These are phyloP conservation scores for Xylaria arbuscula DNA, from an alignment of 2,329 filamentous ascomycete genomes.

Conservation along the genomic window DNA sequence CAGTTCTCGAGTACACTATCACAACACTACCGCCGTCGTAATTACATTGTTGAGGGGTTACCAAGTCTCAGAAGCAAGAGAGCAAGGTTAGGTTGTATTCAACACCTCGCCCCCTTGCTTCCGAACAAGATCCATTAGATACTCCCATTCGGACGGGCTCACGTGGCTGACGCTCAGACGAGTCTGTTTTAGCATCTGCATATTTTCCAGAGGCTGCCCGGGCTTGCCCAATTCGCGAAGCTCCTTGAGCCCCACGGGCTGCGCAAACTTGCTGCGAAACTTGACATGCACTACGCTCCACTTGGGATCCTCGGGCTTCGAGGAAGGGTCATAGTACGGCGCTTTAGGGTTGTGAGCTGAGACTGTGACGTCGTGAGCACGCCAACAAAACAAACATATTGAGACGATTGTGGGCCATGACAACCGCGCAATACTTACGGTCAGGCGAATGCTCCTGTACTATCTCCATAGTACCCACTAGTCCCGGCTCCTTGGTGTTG, in stretches of 20 bases:
- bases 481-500: slow-evolving; percentile 88
- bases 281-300: slow-evolving; percentile 93
- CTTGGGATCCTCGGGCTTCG: slow-evolving; percentile 74
- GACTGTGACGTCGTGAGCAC: slow-evolving; percentile 58
- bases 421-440: slow-evolving; percentile 60
- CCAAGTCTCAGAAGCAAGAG: background rate
- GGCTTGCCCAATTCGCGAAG: slow-evolving; percentile 72
- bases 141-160: slow-evolving; percentile 71
- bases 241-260: slow-evolving; percentile 76
- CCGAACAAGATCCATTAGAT: slow-evolving; percentile 65
- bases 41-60: background rate
- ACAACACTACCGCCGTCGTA: slow-evolving; percentile 42
- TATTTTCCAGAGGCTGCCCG: slow-evolving; percentile 71
- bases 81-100: slow-evolving; percentile 6
- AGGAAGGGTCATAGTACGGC: slow-evolving; percentile 87
- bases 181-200: slow-evolving; percentile 87
- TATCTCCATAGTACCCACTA: slow-evolving; percentile 90
- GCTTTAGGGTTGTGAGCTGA: slow-evolving; percentile 76
- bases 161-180: slow-evolving; percentile 84
- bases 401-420: background rate
- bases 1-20: slow-evolving; percentile 65
- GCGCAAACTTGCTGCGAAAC: slow-evolving; percentile 84
- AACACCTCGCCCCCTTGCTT: slow-evolving; percentile 47
- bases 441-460: slow-evolving; percentile 86
- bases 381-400: background rate